Evolutionary conservation across 768 basidiomycete species (phyloP).

Genomic region (Boletus huronensis): DNA sequence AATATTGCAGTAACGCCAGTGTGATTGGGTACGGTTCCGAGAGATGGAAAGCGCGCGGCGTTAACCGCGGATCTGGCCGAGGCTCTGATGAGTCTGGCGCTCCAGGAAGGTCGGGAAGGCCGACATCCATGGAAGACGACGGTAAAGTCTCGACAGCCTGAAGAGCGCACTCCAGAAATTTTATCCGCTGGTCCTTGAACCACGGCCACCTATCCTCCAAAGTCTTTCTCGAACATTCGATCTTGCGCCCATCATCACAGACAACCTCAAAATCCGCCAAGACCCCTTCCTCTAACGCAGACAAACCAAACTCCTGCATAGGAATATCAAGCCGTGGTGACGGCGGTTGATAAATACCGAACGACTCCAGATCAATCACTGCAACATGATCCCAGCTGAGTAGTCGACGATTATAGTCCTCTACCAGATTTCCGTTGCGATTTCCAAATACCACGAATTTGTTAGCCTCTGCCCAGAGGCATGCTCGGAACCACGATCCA

Average conservation of each 20-base stretch:
- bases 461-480: slow-evolving; percentile 81
- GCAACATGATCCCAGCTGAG: slow-evolving; percentile 92
- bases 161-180: slow-evolving; percentile 56
- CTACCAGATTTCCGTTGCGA: slow-evolving; percentile 78
- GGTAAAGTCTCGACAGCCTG: slow-evolving; percentile 58
- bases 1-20: slow-evolving; percentile 87
- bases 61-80: slow-evolving; percentile 73
- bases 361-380: slow-evolving; percentile 87
- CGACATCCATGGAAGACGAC: slow-evolving; percentile 55
- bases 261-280: slow-evolving; percentile 91
- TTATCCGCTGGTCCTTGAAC: slow-evolving; percentile 73
- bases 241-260: slow-evolving; percentile 83
- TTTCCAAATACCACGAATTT: slow-evolving; percentile 92
- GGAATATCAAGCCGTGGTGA: slow-evolving; percentile 57
- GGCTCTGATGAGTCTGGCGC: slow-evolving; percentile 45
- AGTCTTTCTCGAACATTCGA: slow-evolving; percentile 79
- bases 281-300: slow-evolving; percentile 74
- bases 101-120: slow-evolving; percentile 60
- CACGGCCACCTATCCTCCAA: slow-evolving; percentile 93
- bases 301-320: slow-evolving; percentile 83
- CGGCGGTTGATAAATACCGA: slow-evolving; percentile 93
- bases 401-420: slow-evolving; percentile 88
- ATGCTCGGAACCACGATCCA: slow-evolving; percentile 95
- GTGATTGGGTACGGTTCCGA: slow-evolving; percentile 90
- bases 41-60: slow-evolving; percentile 73